Conservation (phyloP, 2,329 filamentous ascomycete species). For the Rosellinia necatrix region DNA sequence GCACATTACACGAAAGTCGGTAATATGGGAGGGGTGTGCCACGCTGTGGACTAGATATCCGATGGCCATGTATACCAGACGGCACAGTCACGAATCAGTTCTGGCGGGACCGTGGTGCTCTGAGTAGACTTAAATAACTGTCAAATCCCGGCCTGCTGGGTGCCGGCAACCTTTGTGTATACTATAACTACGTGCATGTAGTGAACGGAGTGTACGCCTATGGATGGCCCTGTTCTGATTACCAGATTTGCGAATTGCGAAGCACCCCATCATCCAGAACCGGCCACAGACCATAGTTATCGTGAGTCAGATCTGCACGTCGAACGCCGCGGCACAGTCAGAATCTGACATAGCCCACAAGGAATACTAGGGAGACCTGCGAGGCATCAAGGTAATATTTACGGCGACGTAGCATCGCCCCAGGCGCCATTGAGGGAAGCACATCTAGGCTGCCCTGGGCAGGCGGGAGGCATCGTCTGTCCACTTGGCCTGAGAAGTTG, state of each 20-base stretch:
- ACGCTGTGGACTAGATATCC: background rate
- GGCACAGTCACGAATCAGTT: background rate
- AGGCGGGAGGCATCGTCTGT: no score
- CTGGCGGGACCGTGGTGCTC: background rate
- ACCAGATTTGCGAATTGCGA: background rate
- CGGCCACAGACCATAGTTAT: background rate
- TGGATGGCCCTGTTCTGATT: background rate
- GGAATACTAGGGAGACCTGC: background rate
- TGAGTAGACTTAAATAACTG: constrained; percentile 5
- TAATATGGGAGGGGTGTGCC: no score
- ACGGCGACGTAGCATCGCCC: no score
- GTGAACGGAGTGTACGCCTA: no score
- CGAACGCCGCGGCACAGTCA: background rate
- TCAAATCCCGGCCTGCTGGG: background rate
- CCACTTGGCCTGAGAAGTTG: no score
- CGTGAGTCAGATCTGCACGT: background rate
- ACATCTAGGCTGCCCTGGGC: no score
- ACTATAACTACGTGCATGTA: background rate
- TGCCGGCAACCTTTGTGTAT: background rate
- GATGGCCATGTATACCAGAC: constrained; percentile 1
- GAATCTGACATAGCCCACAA: background rate
- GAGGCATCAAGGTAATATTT: background rate
- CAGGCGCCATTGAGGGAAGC: no score
- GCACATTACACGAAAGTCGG: no score
- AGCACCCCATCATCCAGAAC: background rate